A percentile compares a stretch with the other conserved stretches of the same genome.
These are phyloP conservation scores for Blastobotrys parvus DNA, from an alignment of 805 yeast genomes.

Conservation along the genomic window DNA sequence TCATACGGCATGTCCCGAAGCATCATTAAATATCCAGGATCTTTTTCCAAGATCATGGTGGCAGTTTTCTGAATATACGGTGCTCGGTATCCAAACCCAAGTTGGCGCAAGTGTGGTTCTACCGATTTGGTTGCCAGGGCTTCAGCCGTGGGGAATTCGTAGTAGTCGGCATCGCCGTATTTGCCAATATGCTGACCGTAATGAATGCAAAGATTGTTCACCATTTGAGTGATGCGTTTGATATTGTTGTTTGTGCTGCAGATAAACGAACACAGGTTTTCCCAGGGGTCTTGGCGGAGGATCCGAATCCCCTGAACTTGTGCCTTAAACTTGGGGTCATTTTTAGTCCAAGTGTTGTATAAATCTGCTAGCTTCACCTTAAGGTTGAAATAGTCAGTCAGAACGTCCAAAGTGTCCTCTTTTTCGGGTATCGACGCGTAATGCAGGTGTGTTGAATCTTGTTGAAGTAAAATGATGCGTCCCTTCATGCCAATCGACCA, in stretches of 20 bases:
- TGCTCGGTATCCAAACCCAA: slow-evolving; percentile 85
- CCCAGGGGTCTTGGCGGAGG: slow-evolving; percentile 95
- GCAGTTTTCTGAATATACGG: slow-evolving; percentile 80
- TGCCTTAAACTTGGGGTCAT: slow-evolving; percentile 42
- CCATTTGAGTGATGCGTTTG: slow-evolving; percentile 88
- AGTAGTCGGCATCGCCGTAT: slow-evolving; percentile 48
- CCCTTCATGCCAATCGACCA: slow-evolving; percentile 48
- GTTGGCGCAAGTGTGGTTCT: slow-evolving; percentile 36
- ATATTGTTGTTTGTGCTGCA: slow-evolving; percentile 96
- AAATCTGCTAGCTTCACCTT: slow-evolving; percentile 45
- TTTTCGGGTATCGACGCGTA: slow-evolving; percentile 36
- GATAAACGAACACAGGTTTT: slow-evolving; percentile 78
- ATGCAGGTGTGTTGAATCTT: slow-evolving; percentile 43
- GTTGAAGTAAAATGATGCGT: slow-evolving; percentile 56
- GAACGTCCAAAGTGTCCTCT: slow-evolving; percentile 30
- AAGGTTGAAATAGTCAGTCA: slow-evolving; percentile 66
- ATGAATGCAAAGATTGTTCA: slow-evolving; percentile 61
- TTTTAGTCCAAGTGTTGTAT: slow-evolving; percentile 52
- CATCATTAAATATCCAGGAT: slow-evolving; percentile 21
- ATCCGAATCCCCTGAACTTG: slow-evolving; percentile 67
- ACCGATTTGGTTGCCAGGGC: slow-evolving; percentile 36
- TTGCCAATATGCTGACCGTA: slow-evolving; percentile 57
- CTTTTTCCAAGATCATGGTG: slow-evolving; percentile 34
- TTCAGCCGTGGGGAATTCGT: slow-evolving; percentile 67
- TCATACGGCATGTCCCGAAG: slow-evolving; percentile 42